Evolutionary conservation across 345 rosid species (phyloP), one percentile per base, ranked within the genome.

Genomic region (Dipteronia sinensis): DNA sequence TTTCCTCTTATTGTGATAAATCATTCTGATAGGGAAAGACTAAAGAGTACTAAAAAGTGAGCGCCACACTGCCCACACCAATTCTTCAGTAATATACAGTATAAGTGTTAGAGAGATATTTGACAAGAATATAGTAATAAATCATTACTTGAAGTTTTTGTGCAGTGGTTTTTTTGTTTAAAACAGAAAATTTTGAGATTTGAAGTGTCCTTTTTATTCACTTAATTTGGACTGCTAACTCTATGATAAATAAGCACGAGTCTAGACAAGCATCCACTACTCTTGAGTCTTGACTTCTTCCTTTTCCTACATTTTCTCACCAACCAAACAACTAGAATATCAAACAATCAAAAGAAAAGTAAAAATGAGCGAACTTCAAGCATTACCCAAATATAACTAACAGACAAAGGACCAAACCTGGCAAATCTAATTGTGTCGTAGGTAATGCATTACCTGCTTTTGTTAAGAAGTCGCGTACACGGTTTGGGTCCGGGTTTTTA

Each of bases 381-480:
- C 51, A n/a, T 61, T 71, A 12, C 31, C 13, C 40, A 27, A 20
- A 59, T n/a, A n/a, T 62, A n/a, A 34, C 63, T 65, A 58, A 22
- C 64, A 59, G 22, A 16, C 55, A 19, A 46, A 66, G 2, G 13
- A 73, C 63, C 73, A 2, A 78, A 97, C 98, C 99, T 97, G 98
- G 55, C 98, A 94, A 78, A 96, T n/a, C n/a, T n/a, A n/a, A n/a
- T n/a, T n/a, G n/a, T n/a, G n/a, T n/a, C n/a, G n/a, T n/a, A n/a
- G n/a, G n/a, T n/a, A n/a, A n/a, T n/a, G n/a, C n/a, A n/a, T n/a
- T n/a, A n/a, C n/a, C n/a, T n/a, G n/a, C n/a, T n/a, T n/a, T n/a
- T n/a, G n/a, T n/a, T n/a, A n/a, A n/a, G n/a, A n/a, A n/a, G n/a
- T n/a, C n/a, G n/a, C n/a, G n/a, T n/a, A n/a, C n/a, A n/a, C n/a